These are phyloP conservation scores for Arctium minus DNA, from an alignment of 129 eudicot species.

Conservation along the genomic window DNA sequence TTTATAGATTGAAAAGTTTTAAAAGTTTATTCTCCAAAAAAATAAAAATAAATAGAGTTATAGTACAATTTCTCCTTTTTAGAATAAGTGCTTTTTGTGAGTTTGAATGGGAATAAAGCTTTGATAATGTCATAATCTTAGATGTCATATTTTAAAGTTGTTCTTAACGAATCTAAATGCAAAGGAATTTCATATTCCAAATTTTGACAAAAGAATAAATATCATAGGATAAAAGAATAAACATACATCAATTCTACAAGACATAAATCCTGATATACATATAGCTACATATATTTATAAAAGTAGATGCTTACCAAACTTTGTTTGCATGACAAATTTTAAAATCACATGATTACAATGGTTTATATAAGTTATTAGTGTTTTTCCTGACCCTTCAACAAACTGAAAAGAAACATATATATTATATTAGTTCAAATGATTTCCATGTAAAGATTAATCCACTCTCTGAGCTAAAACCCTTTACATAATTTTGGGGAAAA, in stretches of 20 bases:
- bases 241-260: neutral
- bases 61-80: neutral
- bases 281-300: neutral
- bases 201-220: neutral
- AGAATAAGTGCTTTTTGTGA: neutral
- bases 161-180: neutral
- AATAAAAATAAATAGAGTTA: neutral
- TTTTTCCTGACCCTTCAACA: neutral
- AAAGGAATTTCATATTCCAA: neutral
- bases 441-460: no score
- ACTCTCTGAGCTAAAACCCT: no score
- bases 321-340: neutral
- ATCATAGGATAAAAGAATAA: neutral
- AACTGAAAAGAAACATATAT: no score
- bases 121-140: neutral
- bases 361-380: neutral
- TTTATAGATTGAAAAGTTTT: neutral
- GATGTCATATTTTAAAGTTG: neutral
- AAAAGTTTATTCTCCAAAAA: neutral
- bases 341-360: neutral
- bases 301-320: neutral
- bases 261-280: neutral
- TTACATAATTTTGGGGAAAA: no score
- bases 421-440: no score
- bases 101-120: neutral